Percentiles rank a stretch among this genome's conserved stretches.
phyloP scores from a whole-genome alignment of 768 basidiomycete species.

The Leccinum disarticulatum region DNA sequence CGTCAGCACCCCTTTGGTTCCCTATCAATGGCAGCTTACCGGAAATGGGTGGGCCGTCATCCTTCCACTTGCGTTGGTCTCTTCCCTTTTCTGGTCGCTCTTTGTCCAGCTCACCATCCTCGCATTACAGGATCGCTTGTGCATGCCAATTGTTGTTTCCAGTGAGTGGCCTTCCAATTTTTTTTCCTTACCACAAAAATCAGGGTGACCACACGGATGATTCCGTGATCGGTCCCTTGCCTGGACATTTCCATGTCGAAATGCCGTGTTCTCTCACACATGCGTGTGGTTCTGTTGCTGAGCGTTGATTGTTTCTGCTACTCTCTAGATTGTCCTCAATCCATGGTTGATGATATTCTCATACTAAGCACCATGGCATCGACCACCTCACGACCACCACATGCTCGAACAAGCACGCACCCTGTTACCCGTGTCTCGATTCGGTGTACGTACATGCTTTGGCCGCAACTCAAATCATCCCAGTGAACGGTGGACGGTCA shows the following conservation, averaged over 20 bases:
- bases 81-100: not conserved
- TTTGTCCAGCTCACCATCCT: constrained; percentile 2
- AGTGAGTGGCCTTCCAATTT: constrained; percentile 41
- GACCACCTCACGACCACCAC: constrained; percentile 11
- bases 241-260: constrained; percentile 21
- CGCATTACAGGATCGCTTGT: constrained; percentile 51
- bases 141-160: constrained; percentile 75
- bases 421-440: not conserved
- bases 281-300: not conserved
- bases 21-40: constrained; percentile 62
- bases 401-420: not conserved
- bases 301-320: constrained; percentile 12
- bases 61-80: constrained; percentile 67
- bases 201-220: not conserved
- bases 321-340: constrained; percentile 70
- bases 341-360: constrained; percentile 90
- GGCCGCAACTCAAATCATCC: not conserved
- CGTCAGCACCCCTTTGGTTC: constrained; percentile 52
- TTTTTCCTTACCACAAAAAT: constrained; percentile 4
- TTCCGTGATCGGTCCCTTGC: constrained; percentile 14
- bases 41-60: constrained; percentile 70
- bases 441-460: not conserved
- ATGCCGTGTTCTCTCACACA: constrained; percentile 5
- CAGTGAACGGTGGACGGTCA: constrained; percentile 13
- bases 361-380: constrained; percentile 30